Percentiles rank a stretch among this genome's conserved stretches.
These are phyloP conservation scores for Schizopora paradoxa DNA, from an alignment of 1,284 basidiomycete species.

Conservation along the genomic window DNA sequence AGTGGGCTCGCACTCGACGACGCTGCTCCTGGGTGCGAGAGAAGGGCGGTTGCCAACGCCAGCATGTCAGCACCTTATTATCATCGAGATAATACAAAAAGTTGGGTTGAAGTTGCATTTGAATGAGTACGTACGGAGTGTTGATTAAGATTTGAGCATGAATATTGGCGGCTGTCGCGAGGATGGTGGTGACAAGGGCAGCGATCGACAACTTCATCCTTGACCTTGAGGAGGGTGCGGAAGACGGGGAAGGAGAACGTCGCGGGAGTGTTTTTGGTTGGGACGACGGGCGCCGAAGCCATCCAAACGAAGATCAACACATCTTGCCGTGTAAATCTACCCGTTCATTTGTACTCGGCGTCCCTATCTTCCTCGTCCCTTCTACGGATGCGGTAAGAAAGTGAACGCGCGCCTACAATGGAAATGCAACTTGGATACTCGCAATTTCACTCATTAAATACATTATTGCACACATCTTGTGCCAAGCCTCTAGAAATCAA, in stretches of 20 bases:
- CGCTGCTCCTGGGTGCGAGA: conserved; percentile 30
- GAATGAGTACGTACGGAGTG: conserved; percentile 1
- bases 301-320: too few species aligned
- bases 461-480: too few species aligned
- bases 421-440: too few species aligned
- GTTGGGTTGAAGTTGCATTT: not conserved
- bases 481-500: too few species aligned
- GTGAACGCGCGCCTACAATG: too few species aligned
- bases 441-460: too few species aligned
- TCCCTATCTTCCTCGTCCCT: too few species aligned
- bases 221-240: conserved; percentile 21
- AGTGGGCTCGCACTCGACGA: conserved; percentile 47
- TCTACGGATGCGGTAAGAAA: too few species aligned
- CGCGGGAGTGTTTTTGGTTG: conserved; percentile 4
- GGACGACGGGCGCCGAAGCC: conserved; percentile 11
- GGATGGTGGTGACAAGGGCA: conserved; percentile 33
- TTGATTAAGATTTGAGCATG: conserved; percentile 7
- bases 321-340: too few species aligned
- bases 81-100: not conserved
- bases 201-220: conserved; percentile 43
- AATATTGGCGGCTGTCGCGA: conserved; percentile 29
- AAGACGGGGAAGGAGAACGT: conserved; percentile 24
- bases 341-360: too few species aligned
- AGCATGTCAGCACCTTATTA: conserved; percentile 1
- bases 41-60: conserved; percentile 1